phyloP scores from a whole-genome alignment of 129 eudicot genomes.

The Pseudognaphalium luteoalbum region DNA sequence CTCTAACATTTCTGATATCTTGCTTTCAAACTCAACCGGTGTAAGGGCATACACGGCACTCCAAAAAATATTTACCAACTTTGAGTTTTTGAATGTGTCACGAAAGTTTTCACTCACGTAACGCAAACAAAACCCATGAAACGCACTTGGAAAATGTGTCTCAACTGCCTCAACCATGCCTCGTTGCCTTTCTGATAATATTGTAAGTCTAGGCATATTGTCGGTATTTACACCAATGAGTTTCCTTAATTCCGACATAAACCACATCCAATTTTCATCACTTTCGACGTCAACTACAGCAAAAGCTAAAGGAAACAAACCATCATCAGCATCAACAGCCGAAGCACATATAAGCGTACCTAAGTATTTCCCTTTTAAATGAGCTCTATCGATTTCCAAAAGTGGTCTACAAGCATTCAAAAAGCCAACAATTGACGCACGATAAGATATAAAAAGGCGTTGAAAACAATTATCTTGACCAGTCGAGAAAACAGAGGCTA shows the following conservation, averaged over 20 bases:
- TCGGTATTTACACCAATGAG: slow-evolving; percentile 93
- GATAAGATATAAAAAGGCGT: slow-evolving; percentile 76
- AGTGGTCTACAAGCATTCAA: slow-evolving; percentile 93
- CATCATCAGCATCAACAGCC: slow-evolving; percentile 86
- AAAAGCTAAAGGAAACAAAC: slow-evolving; percentile 77
- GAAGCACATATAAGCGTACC: slow-evolving; percentile 88
- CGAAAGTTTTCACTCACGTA: slow-evolving; percentile 89
- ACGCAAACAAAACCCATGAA: slow-evolving; percentile 86
- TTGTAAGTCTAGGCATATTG: slow-evolving; percentile 89
- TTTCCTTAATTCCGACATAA: slow-evolving; percentile 90
- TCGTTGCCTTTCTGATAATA: slow-evolving; percentile 76
- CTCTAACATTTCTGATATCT: slow-evolving; percentile 81
- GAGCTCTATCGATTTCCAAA: slow-evolving; percentile 79
- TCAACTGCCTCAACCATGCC: slow-evolving; percentile 93
- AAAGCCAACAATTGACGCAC: slow-evolving; percentile 87
- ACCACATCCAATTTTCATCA: slow-evolving; percentile 99
- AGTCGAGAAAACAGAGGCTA: slow-evolving; percentile 70
- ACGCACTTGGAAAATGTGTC: slow-evolving; percentile 91
- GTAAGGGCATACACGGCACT: slow-evolving; percentile 95
- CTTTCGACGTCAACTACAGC: slow-evolving; percentile 86
- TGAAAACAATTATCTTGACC: slow-evolving; percentile 92
- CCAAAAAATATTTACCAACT: slow-evolving; percentile 93
- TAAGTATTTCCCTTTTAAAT: slow-evolving; percentile 86
- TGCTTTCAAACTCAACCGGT: slow-evolving; percentile 75
- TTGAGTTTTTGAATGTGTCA: slow-evolving; percentile 88